Evolutionary conservation across 305 asterid genomes (phyloP), one percentile per base, ranked within the genome.

Genomic region (Plantago rigida): DNA sequence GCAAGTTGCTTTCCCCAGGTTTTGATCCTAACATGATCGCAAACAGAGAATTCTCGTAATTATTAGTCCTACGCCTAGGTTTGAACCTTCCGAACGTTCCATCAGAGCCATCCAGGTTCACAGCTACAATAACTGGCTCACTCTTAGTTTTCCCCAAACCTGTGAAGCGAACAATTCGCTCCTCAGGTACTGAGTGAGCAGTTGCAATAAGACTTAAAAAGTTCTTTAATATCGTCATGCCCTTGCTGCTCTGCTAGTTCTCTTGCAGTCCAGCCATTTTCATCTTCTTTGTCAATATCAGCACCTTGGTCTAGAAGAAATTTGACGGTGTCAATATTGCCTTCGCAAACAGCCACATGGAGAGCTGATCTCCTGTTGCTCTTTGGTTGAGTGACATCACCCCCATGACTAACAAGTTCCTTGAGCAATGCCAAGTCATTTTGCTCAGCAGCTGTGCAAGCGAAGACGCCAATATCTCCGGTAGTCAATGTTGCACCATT

Each of bases 221-320:
- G 85, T 49, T 76, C 73, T 59, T 69, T 79, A 56, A 89, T 89
- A 24, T 86, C 96, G 5, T 86, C 87, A 5, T 89, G 96, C 7
- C 91, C 96, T 74, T 86, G 96, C 72, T 89, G 95, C 71, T 84
- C 94, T 4, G 95, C 91, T 3, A 86, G 80, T 61, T 71, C 80
- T 57, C 78, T 64, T 0, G 96, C 5, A n/a, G 94, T 82, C 94
- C 93, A 88, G 1, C 82, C 81, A 26, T 82, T 77, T 47, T 81
- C 94, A 36, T 81, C 89, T 5, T 66, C 73, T 66, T 41, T 72
- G 50, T 74, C 79, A 6, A 74, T 63, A 47, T 80, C 67, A 10
- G 91, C 82, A 17, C 91, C 94, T 59, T 72, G 87, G 66, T 74
- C 79, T 5, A 86, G 53, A 31, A 89, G 85, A 63, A 61, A 86